Base-by-base conservation (phyloP, 495 filamentous ascomycete species). In the Cudoniella acicularis region DNA sequence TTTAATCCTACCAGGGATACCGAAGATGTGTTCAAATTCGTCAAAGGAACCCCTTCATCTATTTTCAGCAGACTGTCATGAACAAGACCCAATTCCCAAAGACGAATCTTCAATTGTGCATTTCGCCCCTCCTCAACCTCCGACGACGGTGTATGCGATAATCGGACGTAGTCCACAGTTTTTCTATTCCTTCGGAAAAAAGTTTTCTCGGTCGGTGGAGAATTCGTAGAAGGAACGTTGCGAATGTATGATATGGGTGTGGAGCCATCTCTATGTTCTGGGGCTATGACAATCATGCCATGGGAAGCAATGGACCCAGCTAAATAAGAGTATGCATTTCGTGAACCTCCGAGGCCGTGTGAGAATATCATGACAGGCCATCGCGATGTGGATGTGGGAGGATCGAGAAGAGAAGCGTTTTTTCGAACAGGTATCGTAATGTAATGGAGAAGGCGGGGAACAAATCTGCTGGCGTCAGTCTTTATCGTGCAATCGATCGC, bases 301-400 rank as follows among this genome's bases (percentile, higher is more conserved):
- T 91, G 79, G 8, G 85, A 88, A 1, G 89, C 87, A 21, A 93
- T 65, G 0, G 87, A 87, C 6, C 87, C 86, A 20, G 76, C 79
- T 10, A 92, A 60, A 64, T 91, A 80, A 36, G 86, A 90, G 72
- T 92, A 93, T 21, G 89, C 77, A 50, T 91, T 90, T 27, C 86
- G 74, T 42, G 79, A 83, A 17, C 89, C 89, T 2, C 86, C 90
- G 1, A 92, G 76, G 2, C 89, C 89, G 66, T 93, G 89, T 10
- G 88, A 91, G 71, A 93, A 92, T 27, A 93, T 75, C 73, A 88
- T 81, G 0, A 89, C 87, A 1, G 89, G 89, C 84, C 89, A 90
- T 74, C 81, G 72, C 20, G 69, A 63, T 50, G 72, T 64, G 1
- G 49, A 22, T 3, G 60, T 62, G 0, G 56, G 54, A 1, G 71